phyloP scores from a whole-genome alignment of 2,329 filamentous ascomycete genomes.

The Neonectria coccinea region DNA sequence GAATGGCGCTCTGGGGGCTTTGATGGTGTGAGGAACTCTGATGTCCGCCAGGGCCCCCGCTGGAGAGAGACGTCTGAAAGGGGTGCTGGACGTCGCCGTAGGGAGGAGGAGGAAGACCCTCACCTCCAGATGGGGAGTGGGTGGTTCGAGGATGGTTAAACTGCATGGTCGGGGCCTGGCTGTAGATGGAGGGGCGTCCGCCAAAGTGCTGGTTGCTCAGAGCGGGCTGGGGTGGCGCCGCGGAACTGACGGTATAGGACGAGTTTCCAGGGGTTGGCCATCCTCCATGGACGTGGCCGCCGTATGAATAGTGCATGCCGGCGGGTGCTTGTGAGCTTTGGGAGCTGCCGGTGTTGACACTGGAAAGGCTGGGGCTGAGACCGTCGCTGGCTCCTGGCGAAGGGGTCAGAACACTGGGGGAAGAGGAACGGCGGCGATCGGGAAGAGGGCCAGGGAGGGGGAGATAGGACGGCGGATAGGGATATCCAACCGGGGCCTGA shows the following conservation, averaged over 20 bases:
- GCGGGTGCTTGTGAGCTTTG: constrained; percentile 67
- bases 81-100: constrained; percentile 76
- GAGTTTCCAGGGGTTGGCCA: constrained; percentile 68
- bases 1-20: constrained; percentile 40
- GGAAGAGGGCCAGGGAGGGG: constrained; percentile 44
- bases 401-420: constrained; percentile 51
- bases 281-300: constrained; percentile 62
- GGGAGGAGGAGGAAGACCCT: constrained; percentile 73
- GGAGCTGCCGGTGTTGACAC: constrained; percentile 70
- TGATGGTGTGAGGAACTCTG: constrained; percentile 50
- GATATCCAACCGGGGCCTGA: constrained; percentile 37
- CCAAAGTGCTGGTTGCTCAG: constrained; percentile 46
- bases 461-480: constrained; percentile 42
- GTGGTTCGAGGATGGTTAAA: constrained; percentile 50
- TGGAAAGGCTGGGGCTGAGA: constrained; percentile 71
- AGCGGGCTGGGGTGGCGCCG: constrained; percentile 46
- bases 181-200: constrained; percentile 56
- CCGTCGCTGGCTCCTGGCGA: constrained; percentile 67
- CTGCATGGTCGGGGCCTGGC: constrained; percentile 61
- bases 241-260: constrained; percentile 66
- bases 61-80: constrained; percentile 70
- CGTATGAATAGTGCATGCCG: constrained; percentile 61
- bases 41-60: constrained; percentile 56
- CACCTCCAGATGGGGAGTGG: constrained; percentile 65
- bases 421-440: constrained; percentile 44